Evolutionary conservation across 1,139 yeast species (phyloP).

Genomic region (Nadsonia commutata): DNA sequence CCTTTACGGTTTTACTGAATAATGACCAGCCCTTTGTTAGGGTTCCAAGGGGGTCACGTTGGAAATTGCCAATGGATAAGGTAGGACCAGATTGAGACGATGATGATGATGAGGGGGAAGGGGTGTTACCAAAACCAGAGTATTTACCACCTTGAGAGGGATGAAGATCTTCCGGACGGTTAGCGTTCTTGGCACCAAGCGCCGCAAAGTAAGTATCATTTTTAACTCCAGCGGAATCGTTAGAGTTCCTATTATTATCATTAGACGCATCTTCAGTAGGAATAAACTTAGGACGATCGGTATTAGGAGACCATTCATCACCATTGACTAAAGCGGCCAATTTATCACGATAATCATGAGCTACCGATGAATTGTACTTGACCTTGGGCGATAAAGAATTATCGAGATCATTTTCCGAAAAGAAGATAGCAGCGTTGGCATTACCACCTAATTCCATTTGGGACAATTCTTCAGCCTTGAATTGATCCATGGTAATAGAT

Average conservation of each 20-base stretch:
- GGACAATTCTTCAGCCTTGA: conserved; percentile 77
- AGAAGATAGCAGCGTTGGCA: conserved; percentile 53
- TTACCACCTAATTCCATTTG: conserved; percentile 96
- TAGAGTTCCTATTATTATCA: conserved; percentile 6
- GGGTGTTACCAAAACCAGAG: conserved; percentile 80
- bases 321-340: conserved; percentile 67
- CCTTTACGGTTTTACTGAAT: conserved; percentile 68
- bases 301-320: conserved; percentile 37
- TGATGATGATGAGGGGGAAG: conserved; percentile 37
- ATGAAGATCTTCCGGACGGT: conserved; percentile 64
- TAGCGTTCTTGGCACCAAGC: conserved; percentile 57
- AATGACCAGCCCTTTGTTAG: conserved; percentile 88
- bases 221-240: conserved; percentile 18
- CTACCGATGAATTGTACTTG: conserved; percentile 78
- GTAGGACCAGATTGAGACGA: conserved; percentile 7
- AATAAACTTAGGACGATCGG: conserved; percentile 1
- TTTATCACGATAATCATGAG: conserved; percentile 84
- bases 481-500: conserved; percentile 94
- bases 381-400: conserved; percentile 44
- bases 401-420: conserved; percentile 62
- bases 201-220: conserved; percentile 75
- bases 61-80: conserved; percentile 61
- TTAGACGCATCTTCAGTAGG: conserved; percentile 7
- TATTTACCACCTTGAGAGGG: conserved; percentile 93
- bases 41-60: conserved; percentile 78